phyloP scores from a whole-genome alignment of 1,139 yeast species.

The Insectozyma bohioensis region DNA sequence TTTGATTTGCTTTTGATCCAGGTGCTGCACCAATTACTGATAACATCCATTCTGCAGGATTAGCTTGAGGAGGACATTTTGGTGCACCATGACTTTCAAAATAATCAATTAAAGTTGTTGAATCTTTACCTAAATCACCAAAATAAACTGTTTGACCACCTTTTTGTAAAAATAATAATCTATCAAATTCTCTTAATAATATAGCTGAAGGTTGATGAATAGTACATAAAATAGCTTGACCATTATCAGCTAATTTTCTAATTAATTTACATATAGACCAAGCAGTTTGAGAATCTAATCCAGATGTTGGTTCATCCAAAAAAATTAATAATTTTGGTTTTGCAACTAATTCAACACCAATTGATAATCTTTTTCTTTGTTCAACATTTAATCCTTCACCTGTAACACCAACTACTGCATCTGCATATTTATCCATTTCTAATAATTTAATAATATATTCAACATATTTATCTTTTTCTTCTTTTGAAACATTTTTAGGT shows the following conservation, averaged over 20 bases:
- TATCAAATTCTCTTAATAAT: slow-evolving; percentile 34
- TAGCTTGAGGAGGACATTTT: slow-evolving; percentile 43
- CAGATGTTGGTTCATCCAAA: slow-evolving; percentile 41
- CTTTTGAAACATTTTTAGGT: slow-evolving; percentile 25
- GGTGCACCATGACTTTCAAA: slow-evolving; percentile 55
- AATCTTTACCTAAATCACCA: slow-evolving; percentile 61
- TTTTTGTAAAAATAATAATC: slow-evolving; percentile 35
- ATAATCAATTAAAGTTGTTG: slow-evolving; percentile 50
- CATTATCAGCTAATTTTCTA: slow-evolving; percentile 42
- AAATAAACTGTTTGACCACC: slow-evolving; percentile 65
- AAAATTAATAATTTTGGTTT: slow-evolving; percentile 36
- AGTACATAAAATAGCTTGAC: slow-evolving; percentile 44
- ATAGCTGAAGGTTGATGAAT: slow-evolving; percentile 45
- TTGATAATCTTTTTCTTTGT: slow-evolving; percentile 37
- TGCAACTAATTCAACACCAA: slow-evolving; percentile 43
- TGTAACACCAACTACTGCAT: slow-evolving; percentile 41
- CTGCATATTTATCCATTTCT: slow-evolving; percentile 33
- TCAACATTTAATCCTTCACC: slow-evolving; percentile 45
- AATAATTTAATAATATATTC: slow-evolving; percentile 36
- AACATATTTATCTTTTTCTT: slow-evolving; percentile 35
- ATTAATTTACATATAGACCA: slow-evolving; percentile 45
- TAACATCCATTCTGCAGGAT: slow-evolving; percentile 61
- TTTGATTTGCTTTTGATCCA: slow-evolving; percentile 33
- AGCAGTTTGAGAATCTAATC: slow-evolving; percentile 44
- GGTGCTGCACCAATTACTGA: slow-evolving; percentile 51